Evolutionary conservation across 495 filamentous ascomycete species (phyloP), one percentile per base, ranked within the genome.

Genomic region (Pseudomonodictys pantanalensis): DNA sequence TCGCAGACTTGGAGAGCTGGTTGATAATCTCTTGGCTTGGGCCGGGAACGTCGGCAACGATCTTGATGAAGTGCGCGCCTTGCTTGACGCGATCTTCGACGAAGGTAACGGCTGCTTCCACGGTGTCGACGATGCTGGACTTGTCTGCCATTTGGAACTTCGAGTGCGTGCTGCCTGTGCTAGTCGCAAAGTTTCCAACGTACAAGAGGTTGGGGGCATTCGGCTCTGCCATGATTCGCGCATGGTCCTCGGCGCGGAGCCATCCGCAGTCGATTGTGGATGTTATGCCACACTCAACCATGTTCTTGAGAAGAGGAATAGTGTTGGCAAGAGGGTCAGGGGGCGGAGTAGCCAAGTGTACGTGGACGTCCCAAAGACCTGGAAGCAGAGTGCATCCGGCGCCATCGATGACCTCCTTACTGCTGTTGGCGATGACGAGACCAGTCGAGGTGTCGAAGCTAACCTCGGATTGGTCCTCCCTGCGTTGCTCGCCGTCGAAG

Each of bases 11-110:
- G 9, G 71, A 72, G 11, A 73, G 43, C 9, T 58, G 55, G 47
- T 70, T 65, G 4, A 71, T 60, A 18, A 69, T 59, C 8, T 55
- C 62, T 41, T 72, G 70, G 41, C 56, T 67, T 11, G 68, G 62
- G 12, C 73, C 71, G 17, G 58, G 66, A 1, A 58, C 76, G 6
- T 76, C 75, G 10, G 72, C 68, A 75, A 82, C 79, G 47, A 82
- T 81, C 66, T 82, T 82, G 67, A 82, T 73, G 52, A 79, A 81
- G 46, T 81, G 73, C 0, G 79, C 76, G 5, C 78, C 78, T 1
- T 69, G 72, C 18, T 78, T 71, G n/a, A 81, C 39, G 79, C 79
- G 11, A 76, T 71, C 68, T 32, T 71, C 68, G 45, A 79, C 68
- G 53, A 78, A 81, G 30, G 74, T 75, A 0, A 74, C 61, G 1